Evolutionary conservation across 768 basidiomycete genomes (phyloP).

Genomic region (Podaxis sp.): DNA sequence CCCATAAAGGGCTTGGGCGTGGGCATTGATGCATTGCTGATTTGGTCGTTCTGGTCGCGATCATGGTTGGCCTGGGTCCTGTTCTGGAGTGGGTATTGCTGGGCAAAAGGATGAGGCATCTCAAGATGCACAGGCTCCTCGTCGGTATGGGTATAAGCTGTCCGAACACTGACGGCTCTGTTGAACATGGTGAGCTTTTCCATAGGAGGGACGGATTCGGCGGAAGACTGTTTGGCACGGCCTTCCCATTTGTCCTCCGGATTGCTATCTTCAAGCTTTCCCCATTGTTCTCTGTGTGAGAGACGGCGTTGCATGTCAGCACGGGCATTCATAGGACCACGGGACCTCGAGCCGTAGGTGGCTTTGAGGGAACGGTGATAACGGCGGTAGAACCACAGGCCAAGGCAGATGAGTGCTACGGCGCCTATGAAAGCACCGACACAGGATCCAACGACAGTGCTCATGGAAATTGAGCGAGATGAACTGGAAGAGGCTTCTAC

Average conservation of each 20-base stretch:
- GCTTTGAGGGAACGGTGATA: slow-evolving; percentile 41
- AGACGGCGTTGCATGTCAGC: slow-evolving; percentile 41
- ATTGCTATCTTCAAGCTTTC: slow-evolving; percentile 48
- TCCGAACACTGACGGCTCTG: slow-evolving; percentile 55
- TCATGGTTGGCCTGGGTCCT: slow-evolving; percentile 35
- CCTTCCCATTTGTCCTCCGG: slow-evolving; percentile 45
- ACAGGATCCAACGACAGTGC: slow-evolving; percentile 63
- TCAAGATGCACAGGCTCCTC: slow-evolving; percentile 40
- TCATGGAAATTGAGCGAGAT: slow-evolving; percentile 35
- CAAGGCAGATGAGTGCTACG: slow-evolving; percentile 47
- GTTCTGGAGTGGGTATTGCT: slow-evolving; percentile 46
- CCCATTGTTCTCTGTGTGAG: slow-evolving; percentile 54
- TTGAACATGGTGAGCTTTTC: slow-evolving; percentile 69
- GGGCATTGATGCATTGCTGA: slow-evolving; percentile 5
- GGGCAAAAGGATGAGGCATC: slow-evolving; percentile 49
- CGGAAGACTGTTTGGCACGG: slow-evolving; percentile 20
- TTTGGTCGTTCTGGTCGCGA: slow-evolving; percentile 21
- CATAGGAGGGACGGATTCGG: slow-evolving; percentile 42
- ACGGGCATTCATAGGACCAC: slow-evolving; percentile 34
- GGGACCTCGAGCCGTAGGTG: slow-evolving; percentile 24
- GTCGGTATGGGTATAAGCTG: slow-evolving; percentile 48
- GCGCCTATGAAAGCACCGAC: slow-evolving; percentile 59
- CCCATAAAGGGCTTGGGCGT: slow-evolving; percentile 1
- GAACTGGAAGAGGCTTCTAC: slow-evolving; percentile 15
- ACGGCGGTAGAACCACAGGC: slow-evolving; percentile 53